Evolutionary conservation across 352 stramenopile species (phyloP).

Genomic region (Pythium phragmiticola): DNA sequence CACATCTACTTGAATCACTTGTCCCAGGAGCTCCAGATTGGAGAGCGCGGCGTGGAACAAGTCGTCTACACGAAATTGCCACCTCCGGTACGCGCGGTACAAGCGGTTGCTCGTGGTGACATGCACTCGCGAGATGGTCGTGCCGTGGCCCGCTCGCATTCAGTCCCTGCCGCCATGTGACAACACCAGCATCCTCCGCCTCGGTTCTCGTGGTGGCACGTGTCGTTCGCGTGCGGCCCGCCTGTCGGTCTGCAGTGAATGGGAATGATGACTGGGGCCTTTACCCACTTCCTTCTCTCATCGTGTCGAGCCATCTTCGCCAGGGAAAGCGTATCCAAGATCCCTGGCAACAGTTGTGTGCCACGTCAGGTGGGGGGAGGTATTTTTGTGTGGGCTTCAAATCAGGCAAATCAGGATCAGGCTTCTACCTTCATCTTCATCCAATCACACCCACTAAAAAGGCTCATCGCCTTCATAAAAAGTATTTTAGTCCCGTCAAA

Average conservation of each 20-base stretch:
- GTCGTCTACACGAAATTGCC: constrained; percentile 1
- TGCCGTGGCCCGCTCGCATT: background rate
- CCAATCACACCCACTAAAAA: constrained; percentile 4
- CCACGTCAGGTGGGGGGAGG: constrained; percentile 20
- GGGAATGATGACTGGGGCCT: background rate
- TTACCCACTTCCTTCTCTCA: background rate
- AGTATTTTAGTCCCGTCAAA: background rate
- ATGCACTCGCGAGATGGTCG: background rate
- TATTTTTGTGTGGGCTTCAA: constrained; percentile 23
- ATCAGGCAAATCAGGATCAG: background rate
- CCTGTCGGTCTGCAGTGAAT: background rate
- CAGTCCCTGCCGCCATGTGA: background rate
- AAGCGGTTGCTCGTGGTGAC: background rate
- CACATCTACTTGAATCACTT: background rate
- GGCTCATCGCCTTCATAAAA: background rate
- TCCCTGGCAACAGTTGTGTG: constrained; percentile 10
- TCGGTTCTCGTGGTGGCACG: constrained; percentile 7
- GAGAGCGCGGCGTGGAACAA: background rate
- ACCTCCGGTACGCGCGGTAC: background rate
- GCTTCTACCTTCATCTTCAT: background rate
- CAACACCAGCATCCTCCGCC: background rate
- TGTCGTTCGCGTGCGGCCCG: background rate
- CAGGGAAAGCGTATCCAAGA: constrained; percentile 9
- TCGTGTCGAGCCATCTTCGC: background rate
- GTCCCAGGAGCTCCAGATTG: background rate